These are phyloP conservation scores for Trypethelium eluteriae DNA, from an alignment of 495 filamentous ascomycete species.

Conservation along the genomic window DNA sequence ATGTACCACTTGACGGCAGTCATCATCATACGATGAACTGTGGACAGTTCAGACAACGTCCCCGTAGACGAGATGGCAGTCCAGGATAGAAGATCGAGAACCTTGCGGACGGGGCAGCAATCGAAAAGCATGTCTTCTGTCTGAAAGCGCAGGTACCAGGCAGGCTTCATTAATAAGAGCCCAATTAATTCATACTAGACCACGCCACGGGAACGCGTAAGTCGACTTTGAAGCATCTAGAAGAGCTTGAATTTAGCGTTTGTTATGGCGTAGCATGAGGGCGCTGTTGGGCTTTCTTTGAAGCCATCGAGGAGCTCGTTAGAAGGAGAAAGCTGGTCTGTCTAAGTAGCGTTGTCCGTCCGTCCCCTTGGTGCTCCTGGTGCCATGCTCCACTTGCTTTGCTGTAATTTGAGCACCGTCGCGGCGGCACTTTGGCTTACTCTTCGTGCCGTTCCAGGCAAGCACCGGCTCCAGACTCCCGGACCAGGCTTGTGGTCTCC, in stretches of 20 bases:
- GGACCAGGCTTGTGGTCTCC: neutral
- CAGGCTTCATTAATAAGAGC: no score
- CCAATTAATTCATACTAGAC: neutral
- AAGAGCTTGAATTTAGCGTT: no score
- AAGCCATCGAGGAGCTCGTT: no score
- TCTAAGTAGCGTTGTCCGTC: neutral
- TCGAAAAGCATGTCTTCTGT: no score
- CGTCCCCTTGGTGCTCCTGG: neutral
- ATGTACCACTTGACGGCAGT: neutral
- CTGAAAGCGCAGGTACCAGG: no score
- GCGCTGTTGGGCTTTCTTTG: no score
- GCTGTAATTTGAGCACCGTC: slow-evolving; percentile 4
- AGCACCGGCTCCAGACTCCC: neutral
- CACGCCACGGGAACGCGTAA: slow-evolving; percentile 3
- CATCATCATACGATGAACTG: neutral
- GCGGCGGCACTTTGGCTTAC: neutral
- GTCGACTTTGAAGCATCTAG: neutral
- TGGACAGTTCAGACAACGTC: no score
- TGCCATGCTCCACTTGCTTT: neutral
- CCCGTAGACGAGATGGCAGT: neutral
- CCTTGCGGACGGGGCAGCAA: neutral
- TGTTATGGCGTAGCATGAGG: no score
- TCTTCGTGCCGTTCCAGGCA: neutral
- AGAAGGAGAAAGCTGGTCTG: neutral
- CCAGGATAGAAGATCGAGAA: neutral